Conservation (phyloP, 768 basidiomycete species). For the Melanogaster broomeanus region DNA sequence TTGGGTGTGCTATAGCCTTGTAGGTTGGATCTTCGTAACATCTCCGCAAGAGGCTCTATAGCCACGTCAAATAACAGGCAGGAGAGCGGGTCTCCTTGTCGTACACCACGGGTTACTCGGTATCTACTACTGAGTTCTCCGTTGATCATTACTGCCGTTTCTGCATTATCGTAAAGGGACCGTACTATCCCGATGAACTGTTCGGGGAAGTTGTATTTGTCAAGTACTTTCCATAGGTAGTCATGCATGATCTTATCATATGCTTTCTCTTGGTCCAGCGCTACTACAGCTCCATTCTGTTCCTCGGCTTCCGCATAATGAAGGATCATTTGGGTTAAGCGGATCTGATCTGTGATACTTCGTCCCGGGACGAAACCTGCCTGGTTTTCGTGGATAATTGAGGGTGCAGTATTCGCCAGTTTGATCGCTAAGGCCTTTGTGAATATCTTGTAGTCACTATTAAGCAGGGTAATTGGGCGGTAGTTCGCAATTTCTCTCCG, state of each 20-base stretch:
- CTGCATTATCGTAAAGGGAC: too few species aligned
- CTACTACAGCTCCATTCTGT: slow-evolving; percentile 29
- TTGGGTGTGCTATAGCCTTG: slow-evolving; percentile 19
- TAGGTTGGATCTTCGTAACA: slow-evolving; percentile 4
- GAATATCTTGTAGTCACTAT: slow-evolving; percentile 35
- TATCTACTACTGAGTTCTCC: slow-evolving; percentile 17
- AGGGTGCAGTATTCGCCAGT: slow-evolving; percentile 6
- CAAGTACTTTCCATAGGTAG: too few species aligned
- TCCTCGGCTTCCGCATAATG: slow-evolving; percentile 22
- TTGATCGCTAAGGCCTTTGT: slow-evolving; percentile 24
- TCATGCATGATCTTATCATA: slow-evolving; percentile 38
- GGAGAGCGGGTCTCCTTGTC: slow-evolving; percentile 37
- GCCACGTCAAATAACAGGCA: slow-evolving; percentile 35
- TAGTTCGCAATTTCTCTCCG: slow-evolving; percentile 34
- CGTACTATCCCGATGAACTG: too few species aligned
- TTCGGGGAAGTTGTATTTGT: too few species aligned
- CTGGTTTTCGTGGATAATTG: slow-evolving; percentile 38
- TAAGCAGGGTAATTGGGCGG: slow-evolving; percentile 37
- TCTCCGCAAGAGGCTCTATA: slow-evolving; percentile 33
- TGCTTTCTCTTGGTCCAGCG: slow-evolving; percentile 41
- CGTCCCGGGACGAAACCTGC: slow-evolving; percentile 39
- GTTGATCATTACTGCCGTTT: too few species aligned
- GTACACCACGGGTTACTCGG: slow-evolving; percentile 23
- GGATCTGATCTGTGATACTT: slow-evolving; percentile 33
- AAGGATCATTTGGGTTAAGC: slow-evolving; percentile 27